These are phyloP conservation scores for Cynara cardunculus DNA, from an alignment of 129 eudicot species.

Conservation along the genomic window DNA sequence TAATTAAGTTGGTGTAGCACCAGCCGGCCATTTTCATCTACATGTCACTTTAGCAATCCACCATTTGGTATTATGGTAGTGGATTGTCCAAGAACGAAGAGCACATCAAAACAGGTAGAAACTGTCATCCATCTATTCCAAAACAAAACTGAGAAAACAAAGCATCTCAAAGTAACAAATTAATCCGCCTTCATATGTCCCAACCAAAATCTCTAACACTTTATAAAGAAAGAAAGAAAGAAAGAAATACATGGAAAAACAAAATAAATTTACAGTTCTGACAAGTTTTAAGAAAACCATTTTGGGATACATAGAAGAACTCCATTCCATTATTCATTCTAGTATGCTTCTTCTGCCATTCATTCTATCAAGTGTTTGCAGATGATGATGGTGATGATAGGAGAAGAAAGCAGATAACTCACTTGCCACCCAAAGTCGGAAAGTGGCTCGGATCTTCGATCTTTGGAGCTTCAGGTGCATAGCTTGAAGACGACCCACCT, in stretches of 20 bases:
- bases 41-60: background rate
- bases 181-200: slow-evolving; percentile 24
- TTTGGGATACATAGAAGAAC: slow-evolving; percentile 28
- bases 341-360: slow-evolving; percentile 29
- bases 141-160: slow-evolving; percentile 19
- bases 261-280: slow-evolving; percentile 30
- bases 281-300: slow-evolving; percentile 7
- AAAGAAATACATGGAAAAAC: slow-evolving; percentile 22
- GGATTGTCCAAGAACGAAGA: no score
- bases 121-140: slow-evolving; percentile 17
- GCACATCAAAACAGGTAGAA: background rate
- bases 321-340: slow-evolving; percentile 36
- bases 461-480: slow-evolving; percentile 58
- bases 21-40: background rate
- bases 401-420: slow-evolving; percentile 18
- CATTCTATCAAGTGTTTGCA: background rate
- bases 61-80: no score
- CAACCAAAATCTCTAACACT: slow-evolving; percentile 29
- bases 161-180: slow-evolving; percentile 26
- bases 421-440: slow-evolving; percentile 76
- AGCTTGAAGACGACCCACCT: slow-evolving; percentile 34
- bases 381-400: slow-evolving; percentile 29
- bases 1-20: no score
- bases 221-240: background rate
- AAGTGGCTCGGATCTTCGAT: slow-evolving; percentile 86